Evolutionary conservation across 176 grass and related monocot species (phyloP), one percentile per base, ranked within the genome.

Genomic region (Puccinellia tenuiflora): DNA sequence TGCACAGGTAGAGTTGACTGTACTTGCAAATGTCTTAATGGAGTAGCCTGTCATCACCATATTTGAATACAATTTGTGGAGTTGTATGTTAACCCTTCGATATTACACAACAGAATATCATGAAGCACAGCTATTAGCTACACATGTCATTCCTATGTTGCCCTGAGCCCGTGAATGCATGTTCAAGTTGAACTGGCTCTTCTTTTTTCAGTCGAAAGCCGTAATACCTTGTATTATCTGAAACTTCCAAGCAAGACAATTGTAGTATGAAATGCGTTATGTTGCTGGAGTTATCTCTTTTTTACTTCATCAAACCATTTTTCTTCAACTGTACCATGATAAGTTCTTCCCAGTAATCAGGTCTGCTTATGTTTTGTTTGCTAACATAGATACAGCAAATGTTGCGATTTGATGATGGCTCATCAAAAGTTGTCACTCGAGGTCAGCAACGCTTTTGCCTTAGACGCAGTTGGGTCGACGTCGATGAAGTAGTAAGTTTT

Each of bases 371-470:
- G 12, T 61, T 86, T 79, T 71, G 47, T 83, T 80, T 90, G 8
- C 24, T 56, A 43, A 86, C 26, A 76, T 77, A 98, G 92, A 95
- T 98, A 93, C 88, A 66, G 13, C 69, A 93, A 84, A 86, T 88
- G 57, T 62, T 84, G 43, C 88, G 60, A 46, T 60, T 88, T 64
- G 89, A 93, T 82, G 91, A 93, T 85, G 89, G 92, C 50, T 91
- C 90, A 66, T 83, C 88, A 76, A 85, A 86, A 76, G 85, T 98
- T 80, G 9, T 95, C 68, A 84, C 83, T 86, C 79, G 69, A 88
- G 96, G 96, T 76, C 91, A 95, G 79, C 91, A 98, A 63, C 82
- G 96, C 3, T 98, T 98, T 86, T 64, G 83, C 42, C 87, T 95
- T 81, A 88, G 79, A 84, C 89, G 80, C 37, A 69, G 33, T 86